A percentile compares a stretch with the other conserved stretches of the same genome.
These are phyloP conservation scores for Cryptococcus hybrid DNA, from an alignment of 1,284 basidiomycete species.

Conservation along the genomic window DNA sequence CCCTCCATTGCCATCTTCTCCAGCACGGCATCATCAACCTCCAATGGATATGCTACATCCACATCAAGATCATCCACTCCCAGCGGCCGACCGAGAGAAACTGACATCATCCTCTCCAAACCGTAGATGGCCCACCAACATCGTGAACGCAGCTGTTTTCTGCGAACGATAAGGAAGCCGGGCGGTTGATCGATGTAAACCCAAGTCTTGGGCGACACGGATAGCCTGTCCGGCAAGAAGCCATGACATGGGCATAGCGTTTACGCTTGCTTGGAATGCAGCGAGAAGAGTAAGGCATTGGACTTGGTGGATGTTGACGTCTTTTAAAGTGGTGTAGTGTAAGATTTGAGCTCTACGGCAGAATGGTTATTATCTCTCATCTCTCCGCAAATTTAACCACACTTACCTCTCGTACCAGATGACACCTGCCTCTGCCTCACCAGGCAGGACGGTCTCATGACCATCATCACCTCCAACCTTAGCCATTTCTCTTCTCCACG, in stretches of 20 bases:
- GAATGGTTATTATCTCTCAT: slow-evolving; percentile 1
- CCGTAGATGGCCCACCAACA: slow-evolving; percentile 90
- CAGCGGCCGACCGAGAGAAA: slow-evolving; percentile 67
- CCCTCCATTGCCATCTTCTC: slow-evolving; percentile 41
- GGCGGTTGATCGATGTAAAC: slow-evolving; percentile 78
- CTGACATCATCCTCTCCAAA: slow-evolving; percentile 77
- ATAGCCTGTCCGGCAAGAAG: slow-evolving; percentile 82
- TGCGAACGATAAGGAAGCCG: slow-evolving; percentile 64
- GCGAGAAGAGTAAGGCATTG: slow-evolving; percentile 83
- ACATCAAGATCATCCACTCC: slow-evolving; percentile 53
- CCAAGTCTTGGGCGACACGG: slow-evolving; percentile 80
- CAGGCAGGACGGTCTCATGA: slow-evolving; percentile 33
- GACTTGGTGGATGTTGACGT: slow-evolving; percentile 74
- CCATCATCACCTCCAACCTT: slow-evolving; percentile 46
- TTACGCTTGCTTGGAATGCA: slow-evolving; percentile 82
- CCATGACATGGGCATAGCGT: slow-evolving; percentile 88
- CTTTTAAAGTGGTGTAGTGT: slow-evolving; percentile 79
- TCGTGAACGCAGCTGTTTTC: slow-evolving; percentile 81
- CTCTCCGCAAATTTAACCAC: background rate
- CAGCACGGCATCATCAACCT: slow-evolving; percentile 73
- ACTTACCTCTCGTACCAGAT: slow-evolving; percentile 44
- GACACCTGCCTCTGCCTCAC: slow-evolving; percentile 47
- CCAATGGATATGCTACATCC: slow-evolving; percentile 64
- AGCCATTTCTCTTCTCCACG: slow-evolving; percentile 60
- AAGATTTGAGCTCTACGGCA: slow-evolving; percentile 69